Conservation (phyloP, 2,329 filamentous ascomycete genomes). For the Fusarium napiforme region DNA sequence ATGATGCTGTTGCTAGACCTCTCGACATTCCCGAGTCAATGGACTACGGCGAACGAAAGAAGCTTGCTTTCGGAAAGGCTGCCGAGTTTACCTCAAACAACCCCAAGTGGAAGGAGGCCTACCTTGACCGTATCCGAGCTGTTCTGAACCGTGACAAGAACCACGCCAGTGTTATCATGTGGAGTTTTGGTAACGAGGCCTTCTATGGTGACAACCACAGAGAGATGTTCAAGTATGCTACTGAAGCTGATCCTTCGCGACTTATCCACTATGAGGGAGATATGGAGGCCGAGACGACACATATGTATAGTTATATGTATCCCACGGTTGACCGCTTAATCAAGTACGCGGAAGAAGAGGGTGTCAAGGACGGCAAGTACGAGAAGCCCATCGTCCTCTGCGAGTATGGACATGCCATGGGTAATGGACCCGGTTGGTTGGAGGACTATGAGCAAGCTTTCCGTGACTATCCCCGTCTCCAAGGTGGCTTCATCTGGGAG, state of each 20-base stretch:
- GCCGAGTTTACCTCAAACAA: constrained; percentile 71
- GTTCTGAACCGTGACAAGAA: constrained; percentile 77
- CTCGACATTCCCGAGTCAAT: constrained; percentile 64
- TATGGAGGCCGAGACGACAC: constrained; percentile 65
- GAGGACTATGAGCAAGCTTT: constrained; percentile 76
- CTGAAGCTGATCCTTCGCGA: constrained; percentile 65
- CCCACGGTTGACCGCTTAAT: constrained; percentile 63
- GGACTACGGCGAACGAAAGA: constrained; percentile 70
- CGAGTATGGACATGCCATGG: constrained; percentile 74
- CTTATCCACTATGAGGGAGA: constrained; percentile 76
- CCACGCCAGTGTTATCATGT: constrained; percentile 75
- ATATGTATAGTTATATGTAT: constrained; percentile 78
- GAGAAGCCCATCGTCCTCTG: constrained; percentile 69
- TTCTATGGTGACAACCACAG: constrained; percentile 76
- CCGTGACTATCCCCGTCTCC: constrained; percentile 67
- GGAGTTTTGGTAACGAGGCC: constrained; percentile 79
- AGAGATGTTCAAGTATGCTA: constrained; percentile 74
- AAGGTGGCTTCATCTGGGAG: constrained; percentile 76
- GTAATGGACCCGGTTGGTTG: constrained; percentile 76
- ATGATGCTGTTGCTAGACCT: constrained; percentile 60
- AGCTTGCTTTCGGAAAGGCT: constrained; percentile 63
- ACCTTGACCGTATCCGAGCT: constrained; percentile 73
- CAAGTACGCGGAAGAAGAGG: constrained; percentile 56
- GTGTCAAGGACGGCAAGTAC: constrained; percentile 57
- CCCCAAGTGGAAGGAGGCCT: constrained; percentile 69